These are phyloP conservation scores for Microthlaspi erraticum DNA, from an alignment of 345 rosid genomes.

Conservation along the genomic window DNA sequence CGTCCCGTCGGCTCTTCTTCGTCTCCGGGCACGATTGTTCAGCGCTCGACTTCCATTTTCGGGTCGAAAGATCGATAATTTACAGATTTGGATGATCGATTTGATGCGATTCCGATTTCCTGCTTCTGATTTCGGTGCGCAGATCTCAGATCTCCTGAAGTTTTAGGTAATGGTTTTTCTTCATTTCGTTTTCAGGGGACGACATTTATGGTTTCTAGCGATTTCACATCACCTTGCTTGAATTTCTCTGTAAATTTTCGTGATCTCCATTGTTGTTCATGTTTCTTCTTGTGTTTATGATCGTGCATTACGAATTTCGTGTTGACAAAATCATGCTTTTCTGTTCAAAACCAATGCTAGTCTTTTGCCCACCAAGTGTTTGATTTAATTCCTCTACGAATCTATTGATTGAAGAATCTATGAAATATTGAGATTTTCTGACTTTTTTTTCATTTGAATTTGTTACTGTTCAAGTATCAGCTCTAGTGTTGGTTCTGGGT, in stretches of 20 bases:
- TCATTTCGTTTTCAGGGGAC: constrained; percentile 6
- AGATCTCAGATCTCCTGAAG: background rate
- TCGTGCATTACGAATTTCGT: background rate
- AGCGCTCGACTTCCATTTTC: constrained; percentile 17
- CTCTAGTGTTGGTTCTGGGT: background rate
- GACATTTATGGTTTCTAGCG: background rate
- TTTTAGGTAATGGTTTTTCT: background rate
- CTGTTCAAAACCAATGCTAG: background rate
- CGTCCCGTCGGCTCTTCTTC: constrained; percentile 8
- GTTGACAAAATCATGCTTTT: background rate
- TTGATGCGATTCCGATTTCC: background rate
- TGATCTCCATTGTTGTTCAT: background rate
- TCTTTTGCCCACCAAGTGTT: constrained; percentile 37
- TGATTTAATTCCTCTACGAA: constrained; percentile 36
- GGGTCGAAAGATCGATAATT: background rate
- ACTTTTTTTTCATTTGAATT: background rate
- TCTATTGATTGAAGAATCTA: background rate
- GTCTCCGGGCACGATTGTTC: constrained; percentile 31
- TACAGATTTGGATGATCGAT: constrained; percentile 6
- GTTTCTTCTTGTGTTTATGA: background rate
- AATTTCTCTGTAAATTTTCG: background rate
- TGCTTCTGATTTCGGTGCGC: background rate
- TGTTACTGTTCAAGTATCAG: background rate
- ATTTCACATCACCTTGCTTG: background rate
- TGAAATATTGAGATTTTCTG: background rate